phyloP scores from a whole-genome alignment of 306 rosid genomes.

The Lathyrus tuberosus region DNA sequence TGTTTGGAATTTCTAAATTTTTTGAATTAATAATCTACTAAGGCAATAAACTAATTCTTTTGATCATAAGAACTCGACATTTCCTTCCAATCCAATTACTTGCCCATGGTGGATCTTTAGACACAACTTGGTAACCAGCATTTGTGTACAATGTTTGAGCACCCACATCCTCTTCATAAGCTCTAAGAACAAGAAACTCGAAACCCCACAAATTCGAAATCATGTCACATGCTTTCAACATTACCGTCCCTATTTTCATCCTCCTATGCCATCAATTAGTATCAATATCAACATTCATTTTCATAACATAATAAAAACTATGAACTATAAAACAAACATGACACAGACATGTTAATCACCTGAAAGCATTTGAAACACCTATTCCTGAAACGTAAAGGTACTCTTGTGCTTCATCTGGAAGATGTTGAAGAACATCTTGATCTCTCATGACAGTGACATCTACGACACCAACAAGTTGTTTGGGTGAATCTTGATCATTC shows the following conservation, averaged over 20 bases:
- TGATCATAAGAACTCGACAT: constrained; percentile 79
- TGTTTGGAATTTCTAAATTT: constrained; percentile 10
- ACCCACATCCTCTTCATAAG: constrained; percentile 83
- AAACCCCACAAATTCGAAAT: constrained; percentile 70
- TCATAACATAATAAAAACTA: neutral
- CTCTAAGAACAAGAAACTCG: constrained; percentile 69
- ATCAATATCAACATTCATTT: constrained; percentile 1
- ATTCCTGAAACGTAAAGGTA: constrained; percentile 84
- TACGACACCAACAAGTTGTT: constrained; percentile 69
- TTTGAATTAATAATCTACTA: neutral
- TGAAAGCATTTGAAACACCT: constrained; percentile 64
- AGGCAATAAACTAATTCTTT: constrained; percentile 38
- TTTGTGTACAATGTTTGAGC: constrained; percentile 72
- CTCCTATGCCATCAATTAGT: constrained; percentile 58
- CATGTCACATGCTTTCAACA: constrained; percentile 72
- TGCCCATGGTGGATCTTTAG: constrained; percentile 77
- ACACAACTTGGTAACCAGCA: constrained; percentile 74
- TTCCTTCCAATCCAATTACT: constrained; percentile 86
- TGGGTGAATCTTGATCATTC: constrained; percentile 33
- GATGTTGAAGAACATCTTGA: constrained; percentile 51
- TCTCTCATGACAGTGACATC: constrained; percentile 75
- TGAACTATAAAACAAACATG: too few species aligned
- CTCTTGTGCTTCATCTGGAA: constrained; percentile 64
- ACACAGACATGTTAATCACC: constrained; percentile 44
- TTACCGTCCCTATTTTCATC: constrained; percentile 65